A percentile compares a stretch with the other conserved stretches of the same genome.
Conservation (phyloP, 176 grass and related monocot genomes). For the maize (Zea mays) region DNA sequence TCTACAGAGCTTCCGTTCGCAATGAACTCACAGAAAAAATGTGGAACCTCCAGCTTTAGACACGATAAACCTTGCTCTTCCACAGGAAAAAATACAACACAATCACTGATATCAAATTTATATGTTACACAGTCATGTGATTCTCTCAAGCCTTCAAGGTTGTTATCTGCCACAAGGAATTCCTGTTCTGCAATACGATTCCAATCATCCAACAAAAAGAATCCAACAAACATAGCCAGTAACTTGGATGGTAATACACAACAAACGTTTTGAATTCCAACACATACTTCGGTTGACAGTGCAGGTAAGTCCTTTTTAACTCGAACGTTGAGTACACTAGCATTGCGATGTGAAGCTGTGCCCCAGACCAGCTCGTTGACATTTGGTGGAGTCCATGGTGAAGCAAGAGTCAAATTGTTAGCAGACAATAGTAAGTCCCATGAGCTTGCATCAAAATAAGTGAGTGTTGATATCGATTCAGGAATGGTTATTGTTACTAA, state of each 20-base stretch:
- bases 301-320: conserved; percentile 60
- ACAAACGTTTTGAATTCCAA: conserved; percentile 82
- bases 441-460: conserved; percentile 43
- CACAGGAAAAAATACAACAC: conserved; percentile 68
- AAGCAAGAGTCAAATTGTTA: conserved; percentile 62
- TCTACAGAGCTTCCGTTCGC: conserved; percentile 51
- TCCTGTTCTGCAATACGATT: conserved; percentile 49
- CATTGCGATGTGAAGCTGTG: conserved; percentile 55
- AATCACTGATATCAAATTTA: conserved; percentile 85
- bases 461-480: conserved; percentile 57
- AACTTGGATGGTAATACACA: conserved; percentile 75
- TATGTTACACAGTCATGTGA: conserved; percentile 48
- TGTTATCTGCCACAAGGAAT: conserved; percentile 42
- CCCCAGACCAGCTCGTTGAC: conserved; percentile 65
- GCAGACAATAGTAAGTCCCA: conserved; percentile 75
- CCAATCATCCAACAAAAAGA: conserved; percentile 93
- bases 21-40: conserved; percentile 70
- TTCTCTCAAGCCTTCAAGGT: conserved; percentile 35
- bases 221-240: conserved; percentile 79
- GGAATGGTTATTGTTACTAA: conserved; percentile 63
- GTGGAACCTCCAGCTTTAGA: conserved; percentile 65
- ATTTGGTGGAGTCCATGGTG: conserved; percentile 56
- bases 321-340: conserved; percentile 59
- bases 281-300: conserved; percentile 59
- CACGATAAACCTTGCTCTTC: conserved; percentile 64